Conservation (phyloP, 345 rosid genomes). For the Mercurialis annua region DNA sequence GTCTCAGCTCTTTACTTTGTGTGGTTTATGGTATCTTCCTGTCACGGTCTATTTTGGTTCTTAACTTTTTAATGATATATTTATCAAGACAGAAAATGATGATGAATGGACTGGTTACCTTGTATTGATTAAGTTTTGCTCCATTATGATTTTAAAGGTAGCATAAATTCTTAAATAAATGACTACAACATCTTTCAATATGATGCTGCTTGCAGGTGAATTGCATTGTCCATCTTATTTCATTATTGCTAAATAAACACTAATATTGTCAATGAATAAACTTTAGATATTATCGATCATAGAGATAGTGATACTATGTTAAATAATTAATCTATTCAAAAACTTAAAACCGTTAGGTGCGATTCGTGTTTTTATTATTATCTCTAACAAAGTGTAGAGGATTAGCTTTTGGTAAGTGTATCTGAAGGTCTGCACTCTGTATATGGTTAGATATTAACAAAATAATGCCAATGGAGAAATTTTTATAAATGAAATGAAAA, state of each 20-base stretch:
- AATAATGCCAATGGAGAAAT: neutral
- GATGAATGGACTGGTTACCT: slow-evolving; percentile 4
- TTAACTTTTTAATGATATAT: slow-evolving; percentile 1
- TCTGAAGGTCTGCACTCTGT: neutral
- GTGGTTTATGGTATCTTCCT: neutral
- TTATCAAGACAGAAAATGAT: neutral
- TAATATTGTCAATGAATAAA: too few species aligned
- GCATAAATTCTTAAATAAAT: too few species aligned
- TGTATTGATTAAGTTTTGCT: neutral
- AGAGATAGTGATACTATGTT: too few species aligned
- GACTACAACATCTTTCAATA: neutral
- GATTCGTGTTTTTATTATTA: too few species aligned
- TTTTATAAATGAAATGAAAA: neutral
- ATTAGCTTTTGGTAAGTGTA: neutral
- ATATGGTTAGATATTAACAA: neutral
- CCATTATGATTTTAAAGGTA: neutral
- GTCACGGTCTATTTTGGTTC: neutral
- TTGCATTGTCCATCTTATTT: neutral
- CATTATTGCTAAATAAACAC: neutral
- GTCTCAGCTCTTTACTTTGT: neutral
- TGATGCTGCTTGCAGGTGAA: neutral
- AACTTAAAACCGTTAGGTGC: too few species aligned
- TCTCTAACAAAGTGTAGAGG: too few species aligned
- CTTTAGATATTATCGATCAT: too few species aligned
- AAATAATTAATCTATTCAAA: too few species aligned